Conservation (phyloP, 257 asterid species). For the Solanum ossicruentum region DNA sequence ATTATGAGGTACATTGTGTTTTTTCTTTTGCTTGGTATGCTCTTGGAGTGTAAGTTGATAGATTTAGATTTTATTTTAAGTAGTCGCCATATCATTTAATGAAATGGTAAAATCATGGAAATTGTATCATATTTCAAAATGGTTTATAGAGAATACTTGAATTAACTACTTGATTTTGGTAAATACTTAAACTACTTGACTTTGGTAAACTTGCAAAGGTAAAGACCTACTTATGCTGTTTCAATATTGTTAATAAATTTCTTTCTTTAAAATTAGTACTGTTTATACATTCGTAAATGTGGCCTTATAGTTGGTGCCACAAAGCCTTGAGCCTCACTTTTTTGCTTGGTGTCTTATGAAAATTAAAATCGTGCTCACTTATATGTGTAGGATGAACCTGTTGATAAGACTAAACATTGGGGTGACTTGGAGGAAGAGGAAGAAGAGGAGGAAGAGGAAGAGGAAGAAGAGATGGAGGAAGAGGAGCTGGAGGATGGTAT, state of each 20-base stretch:
- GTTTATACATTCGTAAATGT: background rate
- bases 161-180: background rate
- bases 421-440: slow-evolving; percentile 97
- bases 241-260: background rate
- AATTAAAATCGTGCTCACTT: background rate
- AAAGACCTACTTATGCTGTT: background rate
- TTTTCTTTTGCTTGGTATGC: background rate
- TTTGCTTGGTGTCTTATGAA: background rate
- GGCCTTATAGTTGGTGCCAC: background rate
- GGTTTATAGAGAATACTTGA: background rate
- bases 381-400: slow-evolving; percentile 67
- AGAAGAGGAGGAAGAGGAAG: slow-evolving; percentile 73
- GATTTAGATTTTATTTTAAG: background rate
- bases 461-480: slow-evolving; percentile 72
- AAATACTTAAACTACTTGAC: background rate
- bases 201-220: background rate
- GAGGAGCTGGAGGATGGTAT: slow-evolving; percentile 81
- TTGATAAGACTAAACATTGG: slow-evolving; percentile 90
- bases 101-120: background rate
- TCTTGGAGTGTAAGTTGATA: background rate
- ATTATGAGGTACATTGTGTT: slow-evolving; percentile 46
- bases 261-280: background rate
- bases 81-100: background rate
- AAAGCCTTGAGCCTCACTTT: background rate
- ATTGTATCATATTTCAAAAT: background rate